These are phyloP conservation scores for Quercus suber DNA, from an alignment of 306 rosid genomes.

Conservation along the genomic window DNA sequence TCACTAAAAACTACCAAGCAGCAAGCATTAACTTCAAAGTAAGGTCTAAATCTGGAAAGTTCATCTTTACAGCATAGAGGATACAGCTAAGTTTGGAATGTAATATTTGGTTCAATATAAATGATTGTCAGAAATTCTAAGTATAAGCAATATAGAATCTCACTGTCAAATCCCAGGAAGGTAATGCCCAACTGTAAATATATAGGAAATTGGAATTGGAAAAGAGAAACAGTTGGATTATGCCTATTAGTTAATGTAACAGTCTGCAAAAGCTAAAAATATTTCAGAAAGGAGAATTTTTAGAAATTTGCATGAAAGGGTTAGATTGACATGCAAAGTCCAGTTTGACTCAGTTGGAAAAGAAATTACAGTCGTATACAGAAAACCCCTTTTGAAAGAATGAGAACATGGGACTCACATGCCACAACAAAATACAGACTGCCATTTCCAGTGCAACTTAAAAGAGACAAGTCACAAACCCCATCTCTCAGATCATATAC, in stretches of 20 bases:
- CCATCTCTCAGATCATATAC: constrained; percentile 31
- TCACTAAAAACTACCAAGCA: too few relatives aligned
- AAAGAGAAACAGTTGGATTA: background rate
- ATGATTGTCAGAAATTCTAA: background rate
- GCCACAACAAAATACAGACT: constrained; percentile 16
- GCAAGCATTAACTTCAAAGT: too few relatives aligned
- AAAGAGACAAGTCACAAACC: background rate
- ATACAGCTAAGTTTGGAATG: background rate
- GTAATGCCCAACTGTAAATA: too few relatives aligned
- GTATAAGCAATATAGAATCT: background rate
- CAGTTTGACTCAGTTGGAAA: constrained; percentile 24
- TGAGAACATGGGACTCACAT: background rate
- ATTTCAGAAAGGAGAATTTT: constrained; percentile 29
- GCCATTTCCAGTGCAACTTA: constrained; percentile 24
- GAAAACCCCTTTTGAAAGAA: constrained; percentile 25
- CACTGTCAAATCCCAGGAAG: too few relatives aligned
- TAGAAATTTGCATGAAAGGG: constrained; percentile 23
- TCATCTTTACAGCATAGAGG: constrained; percentile 26
- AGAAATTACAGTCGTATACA: constrained; percentile 38
- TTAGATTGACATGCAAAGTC: constrained; percentile 28
- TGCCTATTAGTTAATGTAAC: background rate
- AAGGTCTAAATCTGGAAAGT: background rate
- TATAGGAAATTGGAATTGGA: too few relatives aligned
- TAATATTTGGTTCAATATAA: constrained; percentile 6
- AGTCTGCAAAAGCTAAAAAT: constrained; percentile 31